Base-by-base conservation (phyloP, 306 rosid species). In the Gynostemma pentaphyllum region DNA sequence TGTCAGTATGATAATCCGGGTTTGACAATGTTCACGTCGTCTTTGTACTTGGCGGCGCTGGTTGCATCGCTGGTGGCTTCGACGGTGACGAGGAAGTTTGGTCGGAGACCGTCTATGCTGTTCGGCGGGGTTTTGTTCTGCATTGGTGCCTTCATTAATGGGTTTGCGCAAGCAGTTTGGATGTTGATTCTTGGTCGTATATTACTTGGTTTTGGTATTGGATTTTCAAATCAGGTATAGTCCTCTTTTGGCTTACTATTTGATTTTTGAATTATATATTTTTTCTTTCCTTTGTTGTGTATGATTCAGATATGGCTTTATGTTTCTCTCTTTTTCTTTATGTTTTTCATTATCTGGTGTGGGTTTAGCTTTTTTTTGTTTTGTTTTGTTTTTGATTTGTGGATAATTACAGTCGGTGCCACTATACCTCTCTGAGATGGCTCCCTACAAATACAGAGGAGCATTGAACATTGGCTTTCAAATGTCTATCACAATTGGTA, bases 171-270 rank as follows among this genome's bases (percentile, higher is more conserved):
- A 46, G 39, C 34, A 0, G 83, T 86, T 10, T 82, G 86, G 90
- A 87, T 85, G 92, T 62, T 88, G 36, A 88, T 88, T 10, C 77
- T 88, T 9, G 98, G 98, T 70, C 96, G 98, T 47, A 82, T 92
- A 54, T 66, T 92, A 28, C 98, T 92, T 60, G 96, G 98, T 1
- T 79, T 92, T n/a, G 98, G 98, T 59, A 81, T 92, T 63, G 98
- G 98, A 2, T 92, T 92, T 46, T 75, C 95, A 47, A 88, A 85
- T 75, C 98, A 92, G 98, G 98, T 91, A 82, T 26, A 4, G 8
- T 39, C 14, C 11, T 39, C 11, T 39, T 2, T 8, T n/a, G n/a
- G 44, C 11, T 39, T 39, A 1, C 42, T 14, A 16, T 15, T 9
- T 1, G 3, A n/a, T 9, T 23, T 4, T n/a, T 22, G 19, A 4